A percentile compares a stretch with the other conserved stretches of the same genome.
phyloP scores from a whole-genome alignment of 306 rosid species.

The Rosa persica region DNA sequence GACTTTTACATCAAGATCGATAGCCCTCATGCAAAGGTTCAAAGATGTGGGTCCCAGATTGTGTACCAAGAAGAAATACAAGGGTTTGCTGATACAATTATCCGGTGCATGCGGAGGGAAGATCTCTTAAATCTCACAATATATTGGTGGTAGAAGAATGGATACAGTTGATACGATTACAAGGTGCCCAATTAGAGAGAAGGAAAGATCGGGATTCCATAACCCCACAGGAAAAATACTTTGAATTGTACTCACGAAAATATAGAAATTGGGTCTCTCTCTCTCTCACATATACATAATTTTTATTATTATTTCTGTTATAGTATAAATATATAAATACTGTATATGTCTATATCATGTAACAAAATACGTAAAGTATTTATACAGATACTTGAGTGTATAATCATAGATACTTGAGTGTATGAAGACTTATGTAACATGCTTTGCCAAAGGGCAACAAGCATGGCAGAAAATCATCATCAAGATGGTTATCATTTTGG shows the following conservation, averaged over 20 bases:
- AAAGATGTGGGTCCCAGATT: not conserved
- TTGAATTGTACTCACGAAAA: not conserved
- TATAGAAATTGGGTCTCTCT: slow-evolving; percentile 7
- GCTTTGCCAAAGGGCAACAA: no score
- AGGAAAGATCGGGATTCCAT: not conserved
- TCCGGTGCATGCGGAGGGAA: not conserved
- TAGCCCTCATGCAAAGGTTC: not conserved
- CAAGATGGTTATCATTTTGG: no score
- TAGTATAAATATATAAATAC: no score
- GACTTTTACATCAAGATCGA: not conserved
- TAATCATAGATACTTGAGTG: no score
- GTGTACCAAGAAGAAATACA: not conserved
- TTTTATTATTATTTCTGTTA: not conserved
- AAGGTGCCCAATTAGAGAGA: not conserved
- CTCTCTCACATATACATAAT: not conserved
- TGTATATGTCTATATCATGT: no score
- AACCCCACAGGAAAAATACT: not conserved
- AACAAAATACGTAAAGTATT: no score
- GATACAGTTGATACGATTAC: not conserved
- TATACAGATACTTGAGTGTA: no score
- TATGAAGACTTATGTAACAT: no score
- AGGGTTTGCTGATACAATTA: not conserved
- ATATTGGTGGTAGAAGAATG: not conserved
- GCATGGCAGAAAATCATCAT: no score
- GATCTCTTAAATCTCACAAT: not conserved